Evolutionary conservation across 371 early-diverging fungal genomes (phyloP).

Genomic region (Apophysomyces ossiformis): DNA sequence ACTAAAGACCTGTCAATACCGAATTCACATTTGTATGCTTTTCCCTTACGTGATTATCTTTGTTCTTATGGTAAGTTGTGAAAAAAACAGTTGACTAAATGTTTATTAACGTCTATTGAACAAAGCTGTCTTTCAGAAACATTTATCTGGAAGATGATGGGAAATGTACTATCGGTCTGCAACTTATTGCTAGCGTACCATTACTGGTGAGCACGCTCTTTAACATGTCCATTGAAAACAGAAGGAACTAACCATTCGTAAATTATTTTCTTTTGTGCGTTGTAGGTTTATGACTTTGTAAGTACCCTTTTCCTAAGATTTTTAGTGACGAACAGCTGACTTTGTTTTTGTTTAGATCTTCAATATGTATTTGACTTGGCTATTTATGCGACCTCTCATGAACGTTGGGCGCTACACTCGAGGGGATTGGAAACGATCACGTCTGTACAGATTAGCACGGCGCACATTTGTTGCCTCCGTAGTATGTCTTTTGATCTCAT

Average conservation of each 20-base stretch:
- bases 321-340: too few relatives aligned
- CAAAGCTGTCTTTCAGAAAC: constrained; percentile 38
- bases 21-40: constrained; percentile 48
- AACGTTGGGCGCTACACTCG: constrained; percentile 38
- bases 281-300: too few relatives aligned
- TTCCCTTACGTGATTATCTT: constrained; percentile 52
- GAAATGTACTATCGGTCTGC: constrained; percentile 54
- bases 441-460: constrained; percentile 50
- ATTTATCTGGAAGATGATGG: constrained; percentile 48
- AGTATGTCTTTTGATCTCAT: constrained; percentile 52
- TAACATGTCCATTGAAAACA: too few relatives aligned
- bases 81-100: too few relatives aligned
- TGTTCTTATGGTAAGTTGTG: constrained; percentile 42
- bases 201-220: constrained; percentile 34
- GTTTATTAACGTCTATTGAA: neutral
- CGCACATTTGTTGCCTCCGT: constrained; percentile 55
- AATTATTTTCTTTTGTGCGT: too few relatives aligned
- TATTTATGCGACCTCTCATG: constrained; percentile 53
- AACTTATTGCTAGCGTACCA: constrained; percentile 53
- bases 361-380: constrained; percentile 51
- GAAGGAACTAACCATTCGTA: too few relatives aligned
- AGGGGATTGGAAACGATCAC: constrained; percentile 49
- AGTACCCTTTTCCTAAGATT: too few relatives aligned
- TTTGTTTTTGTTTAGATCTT: constrained; percentile 39
- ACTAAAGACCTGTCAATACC: constrained; percentile 47